A percentile compares a stretch with the other conserved stretches of the same genome.
Evolutionary conservation across 208 protist genomes (phyloP).

Genomic region (Lotmaria passim): DNA sequence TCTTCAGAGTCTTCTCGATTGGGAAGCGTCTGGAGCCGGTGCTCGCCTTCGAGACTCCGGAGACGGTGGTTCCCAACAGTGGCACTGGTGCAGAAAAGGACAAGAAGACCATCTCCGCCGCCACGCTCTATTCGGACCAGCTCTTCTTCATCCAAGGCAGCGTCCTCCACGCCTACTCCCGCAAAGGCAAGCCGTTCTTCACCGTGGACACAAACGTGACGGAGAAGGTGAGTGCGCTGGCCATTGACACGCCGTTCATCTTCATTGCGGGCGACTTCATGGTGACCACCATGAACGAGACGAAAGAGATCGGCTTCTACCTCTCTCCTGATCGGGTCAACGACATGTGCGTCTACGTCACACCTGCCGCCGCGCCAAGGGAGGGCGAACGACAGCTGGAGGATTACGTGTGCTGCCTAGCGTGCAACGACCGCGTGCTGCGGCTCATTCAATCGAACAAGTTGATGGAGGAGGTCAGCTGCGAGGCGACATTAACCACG

Average conservation of each 20-base stretch:
- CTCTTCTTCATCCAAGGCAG: conserved; percentile 82
- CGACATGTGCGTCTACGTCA: conserved; percentile 50
- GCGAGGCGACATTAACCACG: conserved; percentile 75
- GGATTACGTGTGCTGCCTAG: conserved; percentile 77
- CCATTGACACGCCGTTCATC: conserved; percentile 82
- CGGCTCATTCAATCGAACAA: conserved; percentile 67
- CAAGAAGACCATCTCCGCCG: conserved; percentile 55
- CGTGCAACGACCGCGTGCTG: conserved; percentile 83
- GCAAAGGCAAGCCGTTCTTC: conserved; percentile 88
- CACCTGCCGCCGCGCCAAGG: not conserved
- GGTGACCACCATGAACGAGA: conserved; percentile 77
- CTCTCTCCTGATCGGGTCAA: conserved; percentile 89
- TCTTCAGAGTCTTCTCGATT: conserved; percentile 62
- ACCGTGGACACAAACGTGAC: conserved; percentile 85
- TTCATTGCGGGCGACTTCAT: conserved; percentile 87
- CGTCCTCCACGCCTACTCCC: conserved; percentile 75
- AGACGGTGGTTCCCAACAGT: conserved; percentile 14
- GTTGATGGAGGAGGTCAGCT: conserved; percentile 63
- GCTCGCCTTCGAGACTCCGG: conserved; percentile 53
- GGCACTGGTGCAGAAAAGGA: conserved; percentile 20
- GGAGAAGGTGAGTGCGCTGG: conserved; percentile 68
- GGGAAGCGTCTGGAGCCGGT: conserved; percentile 56
- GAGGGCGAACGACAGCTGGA: conserved; percentile 35
- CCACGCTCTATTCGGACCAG: conserved; percentile 77
- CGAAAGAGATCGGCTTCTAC: conserved; percentile 85